Base-by-base conservation (phyloP, 2,329 filamentous ascomycete genomes). In the Verticillium albo-atrum region DNA sequence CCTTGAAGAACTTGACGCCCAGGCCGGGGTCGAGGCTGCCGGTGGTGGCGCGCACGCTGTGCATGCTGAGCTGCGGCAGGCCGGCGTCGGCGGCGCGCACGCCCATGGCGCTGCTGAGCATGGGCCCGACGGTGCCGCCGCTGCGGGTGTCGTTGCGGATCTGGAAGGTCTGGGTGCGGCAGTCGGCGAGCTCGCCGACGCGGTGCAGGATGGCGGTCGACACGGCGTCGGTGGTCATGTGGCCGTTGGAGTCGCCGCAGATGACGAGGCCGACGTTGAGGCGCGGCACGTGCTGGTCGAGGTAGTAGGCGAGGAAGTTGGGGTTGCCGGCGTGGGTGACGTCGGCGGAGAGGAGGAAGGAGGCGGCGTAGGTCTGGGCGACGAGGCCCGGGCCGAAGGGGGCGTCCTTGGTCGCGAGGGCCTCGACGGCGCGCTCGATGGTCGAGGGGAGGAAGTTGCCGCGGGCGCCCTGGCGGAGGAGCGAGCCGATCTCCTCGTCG, bases 311-410 rank as follows among this genome's bases (percentile, higher is more conserved):
- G 0, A 92, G 78, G 79, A 98, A 99, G 79, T 98, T 98, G 60
- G 95, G 95, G 77, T 97, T 94, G 9, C 93, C 90, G 47, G 94
- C 92, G 75, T 98, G 95, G 5, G 89, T 95, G 59, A 99, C 95
- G 71, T 99, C 95, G 26, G 91, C 91, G 1, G 91, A 96, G 60
- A 97, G 84, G 63, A 98, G 82, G 84, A 97, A 98, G 20, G 90
- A 96, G 73, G 91, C 91, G 53, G 94, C 93, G 66, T 93, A 94
- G 0, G 92, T 97, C 70, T 91, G 89, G 55, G 89, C 88, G 58
- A 96, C 72, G 6, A 95, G 66, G 55, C 85, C 82, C 0, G 86
- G 82, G 54, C 54, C 54, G 34, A 47, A 56, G 25, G 71, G 66
- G 25, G 77, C 72, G 1, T 83, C 77, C 62, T 89, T 84, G 23